Percentiles rank a stretch among this genome's conserved stretches.
phyloP scores from a whole-genome alignment of 2,329 filamentous ascomycete genomes.

The Cercospora nicotianae region DNA sequence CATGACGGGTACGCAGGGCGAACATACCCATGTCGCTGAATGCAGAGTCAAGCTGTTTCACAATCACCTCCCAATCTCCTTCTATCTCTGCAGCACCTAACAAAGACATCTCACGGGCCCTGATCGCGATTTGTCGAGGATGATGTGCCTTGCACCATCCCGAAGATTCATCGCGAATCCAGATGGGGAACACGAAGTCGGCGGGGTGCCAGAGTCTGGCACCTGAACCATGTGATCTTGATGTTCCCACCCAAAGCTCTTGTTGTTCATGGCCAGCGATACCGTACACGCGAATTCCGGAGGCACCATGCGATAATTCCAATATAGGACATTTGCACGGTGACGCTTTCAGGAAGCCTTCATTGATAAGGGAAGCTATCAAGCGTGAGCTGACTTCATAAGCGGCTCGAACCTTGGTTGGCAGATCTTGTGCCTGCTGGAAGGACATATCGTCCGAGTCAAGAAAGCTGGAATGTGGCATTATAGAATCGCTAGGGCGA shows the following conservation, averaged over 20 bases:
- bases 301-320: not conserved
- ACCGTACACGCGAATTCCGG: not conserved
- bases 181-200: not conserved
- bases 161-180: not conserved
- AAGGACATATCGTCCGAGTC: not conserved
- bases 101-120: not conserved
- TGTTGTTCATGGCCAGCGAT: not conserved
- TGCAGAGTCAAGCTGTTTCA: not conserved
- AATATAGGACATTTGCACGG: not conserved
- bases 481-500: not conserved
- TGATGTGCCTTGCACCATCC: not conserved
- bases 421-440: not conserved
- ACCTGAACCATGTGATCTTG: not conserved
- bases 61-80: not conserved
- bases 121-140: not conserved
- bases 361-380: not conserved
- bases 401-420: not conserved
- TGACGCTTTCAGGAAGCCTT: not conserved
- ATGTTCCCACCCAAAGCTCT: not conserved
- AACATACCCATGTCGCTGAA: not conserved
- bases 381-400: not conserved
- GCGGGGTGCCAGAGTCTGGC: not conserved
- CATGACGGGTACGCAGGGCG: not conserved
- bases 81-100: not conserved
- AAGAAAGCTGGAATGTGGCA: not conserved